Base-by-base conservation (phyloP, 106 monocot genomes). In the Dioscorea zingiberensis region DNA sequence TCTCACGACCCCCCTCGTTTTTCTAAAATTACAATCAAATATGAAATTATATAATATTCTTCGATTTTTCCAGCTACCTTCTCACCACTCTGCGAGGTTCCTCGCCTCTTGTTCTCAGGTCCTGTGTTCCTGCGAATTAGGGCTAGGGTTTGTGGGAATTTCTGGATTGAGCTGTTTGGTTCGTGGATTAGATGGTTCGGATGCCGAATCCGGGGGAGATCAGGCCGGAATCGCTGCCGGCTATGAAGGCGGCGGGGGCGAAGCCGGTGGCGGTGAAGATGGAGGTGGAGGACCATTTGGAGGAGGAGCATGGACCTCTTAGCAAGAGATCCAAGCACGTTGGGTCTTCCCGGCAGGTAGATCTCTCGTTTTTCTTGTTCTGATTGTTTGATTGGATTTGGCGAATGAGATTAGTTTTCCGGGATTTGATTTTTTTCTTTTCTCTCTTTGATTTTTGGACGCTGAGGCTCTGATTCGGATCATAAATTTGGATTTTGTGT, bases 231-330 rank as follows among this genome's bases (percentile, higher is more conserved):
- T 64, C 38, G 10, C 38, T 1, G 19, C 38, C 53, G 18, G 19
- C n/a, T n/a, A n/a, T 16, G 44, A 62, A 17, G 51, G 59, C 68
- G 64, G 56, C 30, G 56, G 51, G 47, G 66, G 15, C 48, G 44
- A 25, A 44, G 29, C 53, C 60, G 53, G 11, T 58, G 55, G 22
- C 64, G 70, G 90, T 87, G 67, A 84, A 91, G 76, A 4, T 79
- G 71, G 87, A 87, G 78, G 28, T 81, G 23, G 87, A 84, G 60
- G 87, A 91, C 54, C 44, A 73, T 9, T 65, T 79, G 47, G 81
- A 84, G 25, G 91, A 87, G 29, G 79, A 84, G 73, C 76, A 77
- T 65, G 87, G 91, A 6, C 74, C 91, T 22, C 47, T 71, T 3
- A 55, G 71, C 53, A 87, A 91, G 81, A 73, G 76, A 69, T 71